Percentiles rank a stretch among this genome's conserved stretches.
phyloP scores from a whole-genome alignment of 148 eudicot species.

The Nyssa sinensis region DNA sequence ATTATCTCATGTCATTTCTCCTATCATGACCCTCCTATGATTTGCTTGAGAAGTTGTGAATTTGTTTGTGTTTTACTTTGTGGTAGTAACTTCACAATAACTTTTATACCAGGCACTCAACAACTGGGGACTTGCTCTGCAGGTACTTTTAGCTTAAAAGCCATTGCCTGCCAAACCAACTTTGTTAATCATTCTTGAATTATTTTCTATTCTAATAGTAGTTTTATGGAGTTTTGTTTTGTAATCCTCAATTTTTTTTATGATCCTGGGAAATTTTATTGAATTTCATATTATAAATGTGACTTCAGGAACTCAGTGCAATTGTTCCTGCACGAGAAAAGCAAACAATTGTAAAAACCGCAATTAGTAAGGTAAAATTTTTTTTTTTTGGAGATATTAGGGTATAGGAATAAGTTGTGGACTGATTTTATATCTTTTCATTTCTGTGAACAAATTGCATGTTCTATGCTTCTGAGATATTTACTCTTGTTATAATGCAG shows the following conservation, averaged over 20 bases:
- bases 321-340: slow-evolving; percentile 96
- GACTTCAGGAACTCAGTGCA: slow-evolving; percentile 84
- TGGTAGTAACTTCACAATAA: slow-evolving; percentile 11
- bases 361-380: slow-evolving; percentile 73
- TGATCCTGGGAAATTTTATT: neutral
- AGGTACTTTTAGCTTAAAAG: slow-evolving; percentile 40
- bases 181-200: neutral
- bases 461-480: slow-evolving; percentile 12
- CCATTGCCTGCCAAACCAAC: slow-evolving; percentile 1
- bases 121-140: slow-evolving; percentile 99
- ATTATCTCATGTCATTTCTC: neutral
- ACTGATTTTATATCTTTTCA: neutral
- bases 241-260: neutral
- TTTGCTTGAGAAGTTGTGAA: neutral
- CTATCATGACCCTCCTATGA: neutral
- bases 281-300: slow-evolving; percentile 6
- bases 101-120: slow-evolving; percentile 75
- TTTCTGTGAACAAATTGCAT: neutral
- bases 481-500: slow-evolving; percentile 38
- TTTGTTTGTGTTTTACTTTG: neutral
- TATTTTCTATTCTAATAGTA: neutral
- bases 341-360: slow-evolving; percentile 71
- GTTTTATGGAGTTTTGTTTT: slow-evolving; percentile 4
- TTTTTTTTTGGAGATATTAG: neutral
- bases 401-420: neutral